Conservation (phyloP, 116 monocot genomes). For the Posidonia oceanica region DNA sequence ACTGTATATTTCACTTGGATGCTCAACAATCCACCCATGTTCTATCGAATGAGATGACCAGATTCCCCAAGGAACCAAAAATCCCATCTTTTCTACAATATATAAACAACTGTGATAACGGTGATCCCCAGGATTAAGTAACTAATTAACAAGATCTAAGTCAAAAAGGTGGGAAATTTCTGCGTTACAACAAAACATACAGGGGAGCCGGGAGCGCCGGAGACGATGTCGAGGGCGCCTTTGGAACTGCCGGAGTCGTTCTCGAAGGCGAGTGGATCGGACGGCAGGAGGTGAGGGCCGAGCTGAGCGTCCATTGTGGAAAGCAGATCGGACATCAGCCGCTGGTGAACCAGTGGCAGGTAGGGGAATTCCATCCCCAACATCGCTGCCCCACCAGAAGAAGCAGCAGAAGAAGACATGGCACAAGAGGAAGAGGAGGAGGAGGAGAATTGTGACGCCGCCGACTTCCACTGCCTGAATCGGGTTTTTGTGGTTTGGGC, state of each 20-base stretch:
- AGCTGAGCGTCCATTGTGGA: conserved; percentile 34
- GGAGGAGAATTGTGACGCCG: too few species aligned
- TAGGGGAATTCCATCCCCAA: conserved; percentile 33
- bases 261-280: conserved; percentile 45
- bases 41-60: too few species aligned
- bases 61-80: too few species aligned
- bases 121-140: too few species aligned
- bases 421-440: conserved; percentile 8
- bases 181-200: background rate
- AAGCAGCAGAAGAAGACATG: background rate
- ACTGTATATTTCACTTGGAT: too few species aligned
- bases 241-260: conserved; percentile 30
- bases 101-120: too few species aligned
- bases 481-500: too few species aligned
- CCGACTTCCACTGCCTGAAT: too few species aligned
- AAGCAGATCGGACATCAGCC: conserved; percentile 40
- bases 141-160: too few species aligned
- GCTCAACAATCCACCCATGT: too few species aligned
- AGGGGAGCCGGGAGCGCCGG: conserved; percentile 29
- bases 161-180: too few species aligned
- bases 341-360: conserved; percentile 36
- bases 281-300: conserved; percentile 37
- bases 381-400: background rate
- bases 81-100: too few species aligned
- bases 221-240: conserved; percentile 46